phyloP scores from a whole-genome alignment of 2,329 filamentous ascomycete species.

The Pleurostoma richardsiae region DNA sequence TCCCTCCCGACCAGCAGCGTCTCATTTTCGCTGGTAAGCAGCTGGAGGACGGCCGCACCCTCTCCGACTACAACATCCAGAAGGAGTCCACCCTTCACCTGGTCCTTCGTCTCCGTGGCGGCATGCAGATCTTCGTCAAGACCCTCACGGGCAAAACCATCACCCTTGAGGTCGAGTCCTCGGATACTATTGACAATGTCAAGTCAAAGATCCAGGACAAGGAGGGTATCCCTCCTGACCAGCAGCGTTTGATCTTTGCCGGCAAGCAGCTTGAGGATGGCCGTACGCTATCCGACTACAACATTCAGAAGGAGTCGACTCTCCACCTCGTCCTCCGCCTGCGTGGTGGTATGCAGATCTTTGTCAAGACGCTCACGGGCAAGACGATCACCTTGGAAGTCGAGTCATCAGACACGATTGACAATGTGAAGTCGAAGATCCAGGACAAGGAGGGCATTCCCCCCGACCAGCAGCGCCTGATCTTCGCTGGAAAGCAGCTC shows the following conservation, averaged over 20 bases:
- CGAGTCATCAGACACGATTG: constrained; percentile 84
- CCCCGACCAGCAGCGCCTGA: constrained; percentile 88
- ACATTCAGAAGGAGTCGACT: constrained; percentile 90
- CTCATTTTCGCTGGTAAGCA: constrained; percentile 67
- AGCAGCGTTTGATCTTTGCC: constrained; percentile 93
- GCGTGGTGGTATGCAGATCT: constrained; percentile 86
- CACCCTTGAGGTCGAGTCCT: constrained; percentile 83
- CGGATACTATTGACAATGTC: constrained; percentile 92
- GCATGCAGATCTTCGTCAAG: constrained; percentile 73
- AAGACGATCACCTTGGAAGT: constrained; percentile 95
- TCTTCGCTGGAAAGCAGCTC: constrained; percentile 90
- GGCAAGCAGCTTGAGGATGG: constrained; percentile 96
- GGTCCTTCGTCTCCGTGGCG: constrained; percentile 65
- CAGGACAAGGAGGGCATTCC: constrained; percentile 92
- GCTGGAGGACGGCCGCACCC: constrained; percentile 44
- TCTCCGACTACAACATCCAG: constrained; percentile 53
- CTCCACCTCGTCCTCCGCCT: constrained; percentile 83
- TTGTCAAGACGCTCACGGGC: constrained; percentile 81
- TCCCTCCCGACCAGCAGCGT: constrained; percentile 80
- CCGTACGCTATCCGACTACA: constrained; percentile 85
- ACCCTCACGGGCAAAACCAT: constrained; percentile 92
- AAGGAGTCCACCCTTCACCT: constrained; percentile 68
- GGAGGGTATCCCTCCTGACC: constrained; percentile 92
- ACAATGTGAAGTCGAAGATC: constrained; percentile 93
- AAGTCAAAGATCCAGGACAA: constrained; percentile 98